These are phyloP conservation scores for Catenaria anguillulae DNA, from an alignment of 371 early-diverging fungal genomes.

Conservation along the genomic window DNA sequence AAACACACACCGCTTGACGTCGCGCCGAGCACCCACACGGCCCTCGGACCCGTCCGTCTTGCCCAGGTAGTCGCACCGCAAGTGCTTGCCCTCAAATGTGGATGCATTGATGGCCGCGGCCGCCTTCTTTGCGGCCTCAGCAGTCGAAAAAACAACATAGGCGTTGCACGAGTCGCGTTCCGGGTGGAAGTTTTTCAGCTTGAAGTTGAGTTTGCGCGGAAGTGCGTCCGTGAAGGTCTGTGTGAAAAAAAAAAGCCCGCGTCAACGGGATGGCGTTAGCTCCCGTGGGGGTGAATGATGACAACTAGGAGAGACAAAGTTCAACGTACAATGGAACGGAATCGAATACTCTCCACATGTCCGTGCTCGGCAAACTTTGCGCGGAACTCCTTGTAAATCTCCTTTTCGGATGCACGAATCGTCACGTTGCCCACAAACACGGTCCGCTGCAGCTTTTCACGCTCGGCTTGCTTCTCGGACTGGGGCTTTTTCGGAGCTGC, in stretches of 20 bases:
- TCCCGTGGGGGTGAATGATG: background rate
- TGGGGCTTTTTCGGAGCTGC: background rate
- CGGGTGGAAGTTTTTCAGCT: constrained; percentile 43
- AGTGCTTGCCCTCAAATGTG: constrained; percentile 67
- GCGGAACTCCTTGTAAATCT: constrained; percentile 41
- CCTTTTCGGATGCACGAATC: too few relatives aligned
- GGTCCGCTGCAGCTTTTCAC: constrained; percentile 39
- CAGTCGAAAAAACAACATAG: constrained; percentile 60
- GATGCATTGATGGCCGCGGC: constrained; percentile 48
- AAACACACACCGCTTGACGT: constrained; percentile 71
- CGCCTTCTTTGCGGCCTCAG: constrained; percentile 46
- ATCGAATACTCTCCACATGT: constrained; percentile 65
- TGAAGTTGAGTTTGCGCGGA: constrained; percentile 53
- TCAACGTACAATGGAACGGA: constrained; percentile 58
- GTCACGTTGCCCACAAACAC: constrained; percentile 71
- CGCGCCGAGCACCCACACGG: constrained; percentile 19
- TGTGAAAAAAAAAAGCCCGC: too few relatives aligned
- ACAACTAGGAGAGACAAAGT: background rate
- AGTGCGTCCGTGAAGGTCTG: constrained; percentile 50
- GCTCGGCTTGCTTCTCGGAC: background rate
- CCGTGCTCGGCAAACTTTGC: constrained; percentile 53
- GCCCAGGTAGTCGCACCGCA: constrained; percentile 66
- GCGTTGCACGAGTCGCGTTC: constrained; percentile 73
- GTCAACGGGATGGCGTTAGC: too few relatives aligned
- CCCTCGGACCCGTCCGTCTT: background rate